phyloP scores from a whole-genome alignment of 148 eudicot species.

The Tetragonia tetragonoides region DNA sequence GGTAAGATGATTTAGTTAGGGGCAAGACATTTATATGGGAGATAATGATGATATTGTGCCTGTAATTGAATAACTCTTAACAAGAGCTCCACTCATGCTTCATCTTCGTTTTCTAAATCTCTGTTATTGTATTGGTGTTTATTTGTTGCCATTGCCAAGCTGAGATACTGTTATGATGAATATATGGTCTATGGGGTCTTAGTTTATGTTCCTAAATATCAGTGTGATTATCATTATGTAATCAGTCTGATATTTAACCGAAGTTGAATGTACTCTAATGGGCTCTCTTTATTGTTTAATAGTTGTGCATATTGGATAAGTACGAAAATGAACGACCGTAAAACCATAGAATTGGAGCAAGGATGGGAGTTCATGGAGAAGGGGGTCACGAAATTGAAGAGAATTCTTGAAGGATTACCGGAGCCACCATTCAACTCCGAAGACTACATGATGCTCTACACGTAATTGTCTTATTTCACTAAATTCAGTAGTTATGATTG shows the following conservation, averaged over 20 bases:
- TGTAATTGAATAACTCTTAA: background rate
- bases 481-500: background rate
- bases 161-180: background rate
- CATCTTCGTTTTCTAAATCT: background rate
- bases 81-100: too few species aligned
- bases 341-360: conserved; percentile 26
- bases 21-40: too few species aligned
- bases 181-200: background rate
- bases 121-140: background rate
- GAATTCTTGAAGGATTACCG: conserved; percentile 32
- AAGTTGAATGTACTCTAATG: background rate
- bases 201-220: background rate
- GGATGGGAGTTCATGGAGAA: conserved; percentile 39
- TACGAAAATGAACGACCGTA: conserved; percentile 17
- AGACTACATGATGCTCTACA: conserved; percentile 39
- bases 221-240: background rate
- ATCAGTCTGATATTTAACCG: background rate
- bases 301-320: background rate
- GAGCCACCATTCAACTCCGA: conserved; percentile 38
- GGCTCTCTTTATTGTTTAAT: background rate
- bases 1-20: background rate
- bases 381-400: conserved; percentile 38
- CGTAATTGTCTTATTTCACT: conserved; percentile 24
- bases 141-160: background rate
- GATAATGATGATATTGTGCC: background rate